Percentiles rank a stretch among this genome's conserved stretches.
Evolutionary conservation across 177 flowering plant genomes (phyloP).

Genomic region (Telopea speciosissima): DNA sequence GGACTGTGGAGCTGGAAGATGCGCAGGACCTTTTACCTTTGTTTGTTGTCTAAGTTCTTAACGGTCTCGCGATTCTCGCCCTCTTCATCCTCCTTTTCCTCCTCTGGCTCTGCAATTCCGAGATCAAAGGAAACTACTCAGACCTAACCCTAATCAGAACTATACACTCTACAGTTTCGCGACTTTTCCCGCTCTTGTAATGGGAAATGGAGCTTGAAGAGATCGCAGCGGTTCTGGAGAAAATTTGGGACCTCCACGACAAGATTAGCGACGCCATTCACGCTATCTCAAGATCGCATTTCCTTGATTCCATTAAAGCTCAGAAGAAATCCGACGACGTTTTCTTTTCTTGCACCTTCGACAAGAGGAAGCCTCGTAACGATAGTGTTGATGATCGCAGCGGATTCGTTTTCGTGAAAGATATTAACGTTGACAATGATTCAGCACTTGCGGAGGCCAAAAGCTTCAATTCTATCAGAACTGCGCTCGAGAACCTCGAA

Average conservation of each 20-base stretch:
- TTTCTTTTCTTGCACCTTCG: conserved; percentile 4
- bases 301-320: conserved; percentile 54
- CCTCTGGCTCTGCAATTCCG: background rate
- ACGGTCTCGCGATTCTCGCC: background rate
- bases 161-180: background rate
- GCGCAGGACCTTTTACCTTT: too few relatives aligned
- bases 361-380: conserved; percentile 9
- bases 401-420: conserved; percentile 73
- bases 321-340: conserved; percentile 18
- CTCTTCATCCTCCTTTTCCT: background rate
- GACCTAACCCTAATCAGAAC: background rate
- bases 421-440: conserved; percentile 29
- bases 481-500: conserved; percentile 91
- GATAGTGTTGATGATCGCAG: conserved; percentile 18
- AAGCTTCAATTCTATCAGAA: conserved; percentile 73
- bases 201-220: conserved; percentile 83
- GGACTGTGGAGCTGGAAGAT: too few relatives aligned
- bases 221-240: conserved; percentile 81
- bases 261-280: conserved; percentile 96
- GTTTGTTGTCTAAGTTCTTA: too few relatives aligned
- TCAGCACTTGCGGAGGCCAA: conserved; percentile 68
- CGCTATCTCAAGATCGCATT: conserved; percentile 67
- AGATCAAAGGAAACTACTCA: background rate
- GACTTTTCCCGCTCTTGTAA: conserved; percentile 19
- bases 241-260: conserved; percentile 93